Percentiles rank a stretch among this genome's conserved stretches.
Conservation (phyloP, 1,284 basidiomycete species). For the Afroboletus lepidellus region DNA sequence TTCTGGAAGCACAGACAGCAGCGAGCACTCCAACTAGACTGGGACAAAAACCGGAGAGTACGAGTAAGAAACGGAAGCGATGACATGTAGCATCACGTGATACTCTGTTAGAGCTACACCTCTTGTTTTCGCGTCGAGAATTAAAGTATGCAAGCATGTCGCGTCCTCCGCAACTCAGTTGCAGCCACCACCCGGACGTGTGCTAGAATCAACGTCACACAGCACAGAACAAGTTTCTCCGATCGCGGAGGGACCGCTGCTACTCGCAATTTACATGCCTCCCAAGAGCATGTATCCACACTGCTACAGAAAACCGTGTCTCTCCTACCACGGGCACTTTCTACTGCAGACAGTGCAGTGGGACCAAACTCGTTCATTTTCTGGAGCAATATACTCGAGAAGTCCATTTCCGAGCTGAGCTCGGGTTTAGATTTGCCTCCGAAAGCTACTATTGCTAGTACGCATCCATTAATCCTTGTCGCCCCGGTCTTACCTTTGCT, state of each 20-base stretch:
- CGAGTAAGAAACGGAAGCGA: conserved; percentile 20
- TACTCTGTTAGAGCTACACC: background rate
- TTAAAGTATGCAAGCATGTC: conserved; percentile 33
- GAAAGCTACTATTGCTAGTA: conserved; percentile 48
- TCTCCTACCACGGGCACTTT: conserved; percentile 41
- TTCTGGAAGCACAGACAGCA: conserved; percentile 60
- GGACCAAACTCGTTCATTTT: conserved; percentile 31
- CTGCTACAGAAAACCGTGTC: conserved; percentile 42
- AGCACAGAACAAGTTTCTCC: background rate
- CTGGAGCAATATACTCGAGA: conserved; percentile 42
- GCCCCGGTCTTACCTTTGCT: background rate
- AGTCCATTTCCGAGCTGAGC: conserved; percentile 37
- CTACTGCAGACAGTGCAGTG: conserved; percentile 12
- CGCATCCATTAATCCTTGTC: conserved; percentile 21
- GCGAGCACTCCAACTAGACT: conserved; percentile 30
- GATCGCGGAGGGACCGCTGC: background rate
- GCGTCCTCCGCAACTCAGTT: conserved; percentile 14
- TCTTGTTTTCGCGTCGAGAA: conserved; percentile 6
- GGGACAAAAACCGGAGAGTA: background rate
- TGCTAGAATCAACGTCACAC: background rate
- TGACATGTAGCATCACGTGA: conserved; percentile 26
- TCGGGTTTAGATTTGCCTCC: conserved; percentile 17
- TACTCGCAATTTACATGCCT: background rate
- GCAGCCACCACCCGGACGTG: conserved; percentile 3
- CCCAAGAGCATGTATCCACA: conserved; percentile 21